Base-by-base conservation (phyloP, 768 basidiomycete species). In the Sporobolomyces pararoseus region DNA sequence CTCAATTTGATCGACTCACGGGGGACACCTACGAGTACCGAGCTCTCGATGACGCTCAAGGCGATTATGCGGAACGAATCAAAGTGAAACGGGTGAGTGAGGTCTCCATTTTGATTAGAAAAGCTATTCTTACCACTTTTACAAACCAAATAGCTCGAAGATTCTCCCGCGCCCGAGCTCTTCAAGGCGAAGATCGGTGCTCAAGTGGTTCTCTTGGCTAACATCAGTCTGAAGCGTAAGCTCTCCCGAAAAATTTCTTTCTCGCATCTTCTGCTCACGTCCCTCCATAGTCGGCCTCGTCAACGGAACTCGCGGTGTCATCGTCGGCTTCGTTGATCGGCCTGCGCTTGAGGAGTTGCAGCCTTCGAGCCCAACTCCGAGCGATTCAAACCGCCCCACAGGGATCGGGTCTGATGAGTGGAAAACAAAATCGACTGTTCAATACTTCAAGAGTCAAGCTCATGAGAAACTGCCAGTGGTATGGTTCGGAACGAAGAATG, bases 171-270 rank as follows among this genome's bases (percentile, higher is more conserved):
- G 13, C 50, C 25, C 46, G 21, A 47, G 21, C 46, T 50, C 2
- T 71, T 82, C 34, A 39, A 65, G 3, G 75, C 81, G 27, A 80
- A 79, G 63, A 61, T 76, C 23, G 76, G 78, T 52, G 78, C 79
- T 25, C 81, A 82, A 55, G 81, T 82, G 46, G 79, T 82, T 76
- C 74, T 81, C 53, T 78, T 82, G 67, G 80, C 80, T 70, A 82
- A 81, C 62, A 61, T 80, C 47, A 50, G 52, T 44, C 51, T 58
- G 50, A 53, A 68, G 25, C 23, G 68, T 69, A 31, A 17, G 39
- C 17, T 42, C 39, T 42, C 9, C 39, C 17, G 39, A 17, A 42
- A 21, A 4, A 19, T n/a, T 35, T 12, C 51, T 5, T 14, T 37
- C 53, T 10, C 31, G 27, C 51, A 32, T 10, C 51, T 4, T 14